Base-by-base conservation (phyloP, 768 basidiomycete genomes). In the Rhizopogon sp. region DNA sequence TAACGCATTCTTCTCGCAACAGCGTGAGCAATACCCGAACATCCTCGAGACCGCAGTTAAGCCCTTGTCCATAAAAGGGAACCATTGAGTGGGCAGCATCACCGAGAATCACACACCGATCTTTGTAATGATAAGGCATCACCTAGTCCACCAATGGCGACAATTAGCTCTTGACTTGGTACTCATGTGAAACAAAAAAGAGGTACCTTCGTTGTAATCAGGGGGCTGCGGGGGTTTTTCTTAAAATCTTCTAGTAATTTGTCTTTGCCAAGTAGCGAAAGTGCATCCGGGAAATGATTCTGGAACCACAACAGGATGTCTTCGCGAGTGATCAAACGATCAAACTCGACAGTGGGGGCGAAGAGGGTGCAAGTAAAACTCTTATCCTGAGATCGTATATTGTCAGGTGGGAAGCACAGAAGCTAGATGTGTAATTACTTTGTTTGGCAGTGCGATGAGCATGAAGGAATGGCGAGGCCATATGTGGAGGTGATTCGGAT, bases 401-500 rank as follows among this genome's bases (percentile, higher is more conserved):
- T 28, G 52, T 59, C 53, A 60, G 55, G 57, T 56, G 63, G 67
- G 70, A 65, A 65, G 68, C 52, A 53, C 56, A 60, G 57, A 58
- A 64, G 64, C 64, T 56, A 41, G 10, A 42, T 62, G 54, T 45
- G 29, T 41, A 64, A 64, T 74, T 74, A 96, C 96, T 80, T 90
- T 87, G 78, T 99, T 99, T 61, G 96, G 94, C 55, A 99, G 84
- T 20, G 93, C 96, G 65, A 99, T 98, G 64, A 99, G 83, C 96
- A 99, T 99, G 79, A 98, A 98, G 45, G 93, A 92, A 72, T 94
- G 91, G 67, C 96, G 88, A 60, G 96, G 97, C 96, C 96, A 99
- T 65, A 99, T 98, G 75, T 99, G 96, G 62, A 99, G 85, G 72
- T 98, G 90, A 71, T 90, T 88, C 64, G 91, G 90, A 79, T 95